phyloP scores from a whole-genome alignment of 306 rosid genomes.

The Pueraria montana region DNA sequence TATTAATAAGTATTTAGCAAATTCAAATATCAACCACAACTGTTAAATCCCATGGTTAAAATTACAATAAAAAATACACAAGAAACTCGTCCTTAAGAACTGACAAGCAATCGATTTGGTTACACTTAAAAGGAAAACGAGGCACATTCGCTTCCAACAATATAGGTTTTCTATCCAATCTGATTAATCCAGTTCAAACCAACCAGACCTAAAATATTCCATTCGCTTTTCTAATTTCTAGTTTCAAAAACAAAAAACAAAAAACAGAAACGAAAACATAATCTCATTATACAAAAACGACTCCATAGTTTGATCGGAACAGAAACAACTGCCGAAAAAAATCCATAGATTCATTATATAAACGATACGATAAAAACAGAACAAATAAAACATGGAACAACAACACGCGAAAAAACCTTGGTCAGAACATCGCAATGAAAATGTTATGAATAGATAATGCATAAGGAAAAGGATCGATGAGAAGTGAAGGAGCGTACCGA shows the following conservation, averaged over 20 bases:
- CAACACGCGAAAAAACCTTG: not conserved
- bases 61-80: not conserved
- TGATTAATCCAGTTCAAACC: constrained; percentile 5
- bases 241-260: too few species aligned
- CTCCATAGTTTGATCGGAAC: not conserved
- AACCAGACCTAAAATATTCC: constrained; percentile 15
- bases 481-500: constrained; percentile 36
- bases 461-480: not conserved
- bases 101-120: not conserved
- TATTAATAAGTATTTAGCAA: constrained; percentile 34
- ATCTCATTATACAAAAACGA: not conserved
- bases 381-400: not conserved
- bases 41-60: not conserved
- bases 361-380: not conserved
- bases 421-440: not conserved
- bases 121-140: not conserved
- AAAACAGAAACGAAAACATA: not conserved
- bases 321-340: not conserved
- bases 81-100: not conserved
- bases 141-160: not conserved
- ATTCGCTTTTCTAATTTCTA: not conserved
- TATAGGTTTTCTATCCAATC: not conserved
- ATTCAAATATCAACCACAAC: constrained; percentile 1
- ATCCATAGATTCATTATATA: not conserved
- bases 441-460: not conserved